phyloP scores from a whole-genome alignment of 129 eudicot species.

The Flaveria bidentis region DNA sequence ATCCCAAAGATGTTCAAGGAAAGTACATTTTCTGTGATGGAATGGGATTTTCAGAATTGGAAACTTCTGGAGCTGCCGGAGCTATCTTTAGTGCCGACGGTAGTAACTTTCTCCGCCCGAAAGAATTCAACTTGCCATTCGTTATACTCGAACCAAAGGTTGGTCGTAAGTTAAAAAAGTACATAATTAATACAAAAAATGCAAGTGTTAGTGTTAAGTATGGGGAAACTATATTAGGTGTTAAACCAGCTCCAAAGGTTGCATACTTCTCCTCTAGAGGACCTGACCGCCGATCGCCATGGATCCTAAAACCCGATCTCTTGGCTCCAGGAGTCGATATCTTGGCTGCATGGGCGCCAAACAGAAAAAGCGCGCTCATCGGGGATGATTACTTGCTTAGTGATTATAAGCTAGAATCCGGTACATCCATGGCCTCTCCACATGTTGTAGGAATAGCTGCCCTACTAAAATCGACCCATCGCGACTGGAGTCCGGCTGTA shows the following conservation, averaged over 20 bases:
- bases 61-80: constrained; percentile 40
- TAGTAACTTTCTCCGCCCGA: constrained; percentile 29
- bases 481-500: constrained; percentile 53
- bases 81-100: constrained; percentile 40
- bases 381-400: constrained; percentile 39
- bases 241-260: constrained; percentile 48
- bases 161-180: constrained; percentile 31
- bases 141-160: constrained; percentile 31
- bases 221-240: constrained; percentile 37
- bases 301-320: constrained; percentile 54
- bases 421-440: constrained; percentile 56
- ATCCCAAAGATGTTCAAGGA: constrained; percentile 48
- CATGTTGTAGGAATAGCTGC: constrained; percentile 51
- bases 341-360: constrained; percentile 56
- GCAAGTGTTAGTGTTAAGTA: constrained; percentile 44
- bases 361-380: constrained; percentile 33
- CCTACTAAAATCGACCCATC: constrained; percentile 43
- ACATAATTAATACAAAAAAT: constrained; percentile 32
- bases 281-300: constrained; percentile 36
- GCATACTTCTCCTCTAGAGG: constrained; percentile 52
- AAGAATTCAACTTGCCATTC: constrained; percentile 36
- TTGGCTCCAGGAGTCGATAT: constrained; percentile 47
- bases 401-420: constrained; percentile 39
- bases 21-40: constrained; percentile 44
- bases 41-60: constrained; percentile 11